Base-by-base conservation (phyloP, 106 monocot genomes). In the Dendrobium huoshanense region DNA sequence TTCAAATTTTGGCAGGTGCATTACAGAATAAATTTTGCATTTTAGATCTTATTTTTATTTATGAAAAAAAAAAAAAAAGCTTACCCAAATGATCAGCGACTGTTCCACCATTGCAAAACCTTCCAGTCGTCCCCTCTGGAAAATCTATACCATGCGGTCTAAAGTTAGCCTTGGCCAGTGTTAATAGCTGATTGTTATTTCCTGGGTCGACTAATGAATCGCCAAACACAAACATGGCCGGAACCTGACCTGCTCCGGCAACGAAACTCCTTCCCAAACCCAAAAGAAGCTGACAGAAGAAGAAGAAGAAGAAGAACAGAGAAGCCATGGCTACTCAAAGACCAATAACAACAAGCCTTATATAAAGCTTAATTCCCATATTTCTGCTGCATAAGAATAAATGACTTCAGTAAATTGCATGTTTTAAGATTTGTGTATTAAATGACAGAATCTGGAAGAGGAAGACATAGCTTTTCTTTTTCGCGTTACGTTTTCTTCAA, bases 141-240 rank as follows among this genome's bases (percentile, higher is more conserved):
- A 88, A 88, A 75, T 88, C 88, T 33, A 88, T 79, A 0, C 88
- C 88, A 49, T 88, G 77, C 1, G 88, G 88, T 4, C 44, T 78
- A 29, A 81, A 86, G 79, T 88, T 75, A 2, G 88, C 88, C 56
- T 79, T 88, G 11, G 88, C 88, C 3, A 88, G 54, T 1, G 83
- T 83, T 2, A 54, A 8, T 7, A 88, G 78, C 55, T 85, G 67
- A 75, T 88, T 88, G 8, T 88, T 88, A 44, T 88, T 88, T 49
- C 88, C 88, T 0, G 88, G 86, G 67, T 88, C 88, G 5, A 81
- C 27, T 51, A 88, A 83, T 3, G 88, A 88, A 41, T 88, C 88
- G 4, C 88, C 88, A 13, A 88, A 88, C 59, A 83, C 86, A 10
- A 86, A 88, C 83, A 83, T 86, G 4, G 86, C 86, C 22, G 88